A percentile compares a stretch with the other conserved stretches of the same genome.
phyloP scores from a whole-genome alignment of 257 asterid genomes.

The Plantago elongata region DNA sequence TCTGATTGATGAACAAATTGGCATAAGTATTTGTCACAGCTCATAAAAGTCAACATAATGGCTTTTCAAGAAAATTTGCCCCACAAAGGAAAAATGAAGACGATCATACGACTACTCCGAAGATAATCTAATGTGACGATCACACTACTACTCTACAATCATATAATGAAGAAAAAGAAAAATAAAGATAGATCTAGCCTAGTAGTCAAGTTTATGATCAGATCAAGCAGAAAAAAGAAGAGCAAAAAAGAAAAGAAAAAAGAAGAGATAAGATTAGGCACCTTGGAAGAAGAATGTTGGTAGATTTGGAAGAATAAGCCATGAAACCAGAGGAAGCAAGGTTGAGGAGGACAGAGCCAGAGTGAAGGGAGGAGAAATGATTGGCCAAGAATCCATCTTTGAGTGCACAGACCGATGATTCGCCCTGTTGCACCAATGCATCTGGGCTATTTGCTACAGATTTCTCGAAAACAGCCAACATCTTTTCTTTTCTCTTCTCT shows the following conservation, averaged over 20 bases:
- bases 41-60: too few species aligned
- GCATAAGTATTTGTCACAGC: too few species aligned
- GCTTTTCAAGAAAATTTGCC: too few species aligned
- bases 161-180: neutral
- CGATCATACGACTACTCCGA: too few species aligned
- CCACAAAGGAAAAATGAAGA: too few species aligned
- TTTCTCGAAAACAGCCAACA: conserved; percentile 24
- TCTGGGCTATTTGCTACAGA: conserved; percentile 18
- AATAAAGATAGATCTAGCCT: too few species aligned
- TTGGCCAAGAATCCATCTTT: conserved; percentile 21
- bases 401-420: neutral
- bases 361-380: conserved; percentile 13
- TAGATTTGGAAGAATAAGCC: conserved; percentile 9
- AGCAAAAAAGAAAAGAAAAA: neutral
- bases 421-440: conserved; percentile 13
- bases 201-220: neutral
- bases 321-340: conserved; percentile 18
- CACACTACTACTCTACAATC: too few species aligned
- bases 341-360: conserved; percentile 9
- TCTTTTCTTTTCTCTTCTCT: neutral
- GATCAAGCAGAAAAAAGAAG: neutral
- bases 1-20: too few species aligned
- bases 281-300: conserved; percentile 17
- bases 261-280: too few species aligned
- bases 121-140: too few species aligned